A percentile compares a stretch with the other conserved stretches of the same genome.
phyloP scores from a whole-genome alignment of 2,329 filamentous ascomycete genomes.

The Aspergillus arachidicola region DNA sequence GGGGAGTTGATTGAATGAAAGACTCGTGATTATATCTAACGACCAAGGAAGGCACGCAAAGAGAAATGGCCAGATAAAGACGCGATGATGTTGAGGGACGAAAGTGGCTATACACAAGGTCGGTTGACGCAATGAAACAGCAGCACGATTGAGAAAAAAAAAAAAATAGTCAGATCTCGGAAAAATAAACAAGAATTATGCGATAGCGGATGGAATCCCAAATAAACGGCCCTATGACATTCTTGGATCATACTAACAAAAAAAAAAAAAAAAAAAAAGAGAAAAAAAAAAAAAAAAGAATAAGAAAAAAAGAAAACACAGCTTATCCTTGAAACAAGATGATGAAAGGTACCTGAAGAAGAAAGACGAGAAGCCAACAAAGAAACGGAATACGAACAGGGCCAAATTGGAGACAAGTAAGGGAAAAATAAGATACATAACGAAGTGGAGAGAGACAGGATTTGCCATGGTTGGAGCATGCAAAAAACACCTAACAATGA shows the following conservation, averaged over 20 bases:
- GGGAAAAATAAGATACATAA: slow-evolving; percentile 29
- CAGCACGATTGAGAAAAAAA: background rate
- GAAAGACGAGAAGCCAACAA: slow-evolving; percentile 9
- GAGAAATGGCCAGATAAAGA: background rate
- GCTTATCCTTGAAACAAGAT: slow-evolving; percentile 1
- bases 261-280: no score
- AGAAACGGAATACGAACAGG: slow-evolving; percentile 5
- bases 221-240: no score
- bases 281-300: no score
- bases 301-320: background rate
- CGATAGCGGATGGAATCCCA: no score
- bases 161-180: no score
- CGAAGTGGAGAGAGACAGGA: slow-evolving; percentile 18
- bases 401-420: slow-evolving; percentile 15
- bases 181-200: no score
- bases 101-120: background rate
- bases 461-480: slow-evolving; percentile 22
- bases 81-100: background rate
- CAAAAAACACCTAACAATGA: slow-evolving; percentile 29
- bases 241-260: no score
- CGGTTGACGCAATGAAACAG: background rate
- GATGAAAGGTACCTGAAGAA: slow-evolving; percentile 4
- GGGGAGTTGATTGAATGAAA: background rate
- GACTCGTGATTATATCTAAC: background rate
- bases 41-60: background rate